A percentile compares a stretch with the other conserved stretches of the same genome.
Conservation (phyloP, 192 early-diverging fungal genomes). For the Mortierella claussenii region DNA sequence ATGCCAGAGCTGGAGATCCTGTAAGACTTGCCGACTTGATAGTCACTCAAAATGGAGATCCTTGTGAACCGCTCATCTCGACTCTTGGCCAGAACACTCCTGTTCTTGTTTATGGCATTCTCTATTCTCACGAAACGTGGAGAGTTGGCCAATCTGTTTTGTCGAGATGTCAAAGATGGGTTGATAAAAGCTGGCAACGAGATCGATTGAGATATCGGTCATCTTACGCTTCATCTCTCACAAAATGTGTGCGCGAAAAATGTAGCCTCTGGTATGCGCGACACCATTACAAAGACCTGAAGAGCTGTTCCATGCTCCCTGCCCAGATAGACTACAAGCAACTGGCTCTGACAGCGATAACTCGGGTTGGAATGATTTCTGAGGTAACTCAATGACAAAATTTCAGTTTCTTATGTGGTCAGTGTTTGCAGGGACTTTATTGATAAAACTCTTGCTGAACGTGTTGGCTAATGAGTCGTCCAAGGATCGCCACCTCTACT, state of each 20-base stretch:
- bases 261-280: too few species aligned
- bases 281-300: too few species aligned
- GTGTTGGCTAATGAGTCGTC: conserved; percentile 24
- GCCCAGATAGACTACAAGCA: too few species aligned
- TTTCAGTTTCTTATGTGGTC: conserved; percentile 25
- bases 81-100: conserved; percentile 43
- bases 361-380: conserved; percentile 32
- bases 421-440: conserved; percentile 52
- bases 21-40: conserved; percentile 32
- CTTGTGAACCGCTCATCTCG: conserved; percentile 43
- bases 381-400: conserved; percentile 13
- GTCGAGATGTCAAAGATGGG: conserved; percentile 29
- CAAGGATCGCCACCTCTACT: conserved; percentile 21
- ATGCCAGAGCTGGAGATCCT: conserved; percentile 2
- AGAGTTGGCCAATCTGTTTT: conserved; percentile 28
- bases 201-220: conserved; percentile 49
- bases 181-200: conserved; percentile 34
- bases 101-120: conserved; percentile 46
- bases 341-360: conserved; percentile 35
- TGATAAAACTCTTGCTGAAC: conserved; percentile 40
- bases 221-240: conserved; percentile 52
- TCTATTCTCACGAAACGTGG: conserved; percentile 42
- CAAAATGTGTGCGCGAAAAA: conserved; percentile 43
- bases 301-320: too few species aligned
- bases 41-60: conserved; percentile 38